Evolutionary conservation across 176 grass and related monocot species (phyloP), one percentile per base, ranked within the genome.

Genomic region (Raddia guianensis): DNA sequence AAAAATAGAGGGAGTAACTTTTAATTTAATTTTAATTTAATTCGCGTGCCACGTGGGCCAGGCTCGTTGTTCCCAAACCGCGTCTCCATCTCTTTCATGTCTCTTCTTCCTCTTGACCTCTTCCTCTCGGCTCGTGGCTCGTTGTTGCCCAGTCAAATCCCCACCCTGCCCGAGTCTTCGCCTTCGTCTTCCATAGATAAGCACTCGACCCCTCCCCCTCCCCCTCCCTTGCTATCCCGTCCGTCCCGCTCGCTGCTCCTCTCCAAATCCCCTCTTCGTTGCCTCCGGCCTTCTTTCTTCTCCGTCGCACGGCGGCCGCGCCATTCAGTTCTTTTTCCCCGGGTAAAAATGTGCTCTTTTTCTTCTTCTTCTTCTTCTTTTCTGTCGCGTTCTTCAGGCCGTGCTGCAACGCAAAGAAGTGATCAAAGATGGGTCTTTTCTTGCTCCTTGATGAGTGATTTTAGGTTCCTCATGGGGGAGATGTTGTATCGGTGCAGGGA

Each of bases 101-200:
- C 27, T 20, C n/a, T 44, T 6, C 10, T 15, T 0, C 0, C 12
- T 12, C 1, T 10, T n/a, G n/a, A n/a, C n/a, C n/a, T n/a, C 43
- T 20, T 12, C 2, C 20, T 20, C 19, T 32, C 20, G 3, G 33
- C 12, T 6, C n/a, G 5, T 6, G 3, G 32, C 12, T 6, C 5
- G 10, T n/a, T 12, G 67, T 75, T 85, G 59, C 83, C 44, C 42
- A 70, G 87, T 89, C 87, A 82, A 77, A 82, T 61, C 3, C 55
- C 43, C 77, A 34, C 27, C 33, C n/a, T 40, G 80, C 20, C 52
- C 81, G 76, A 81, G 87, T 71, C 72, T 75, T 40, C 37, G 37
- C 37, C 37, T 40, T 79, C 80, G 50, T 71, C 75, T 49, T 58
- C 60, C 43, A 7, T 57, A 32, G 9, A 37, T 49, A 81, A 52